Base-by-base conservation (phyloP, 768 basidiomycete genomes). In the Mycena indigotica region DNA sequence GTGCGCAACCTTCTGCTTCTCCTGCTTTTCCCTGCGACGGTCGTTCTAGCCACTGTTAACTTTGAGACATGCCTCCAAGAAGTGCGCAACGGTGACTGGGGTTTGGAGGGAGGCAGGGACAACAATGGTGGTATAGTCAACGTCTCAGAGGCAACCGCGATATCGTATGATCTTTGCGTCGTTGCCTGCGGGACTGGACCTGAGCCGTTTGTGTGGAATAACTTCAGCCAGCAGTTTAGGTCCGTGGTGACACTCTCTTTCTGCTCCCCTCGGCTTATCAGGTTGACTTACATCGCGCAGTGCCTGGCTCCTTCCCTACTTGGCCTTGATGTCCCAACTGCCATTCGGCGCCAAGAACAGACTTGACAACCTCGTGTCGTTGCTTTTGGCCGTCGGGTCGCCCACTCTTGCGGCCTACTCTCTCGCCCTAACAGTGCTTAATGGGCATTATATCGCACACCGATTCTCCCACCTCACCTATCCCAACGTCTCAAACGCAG, bases 381-480 rank as follows among this genome's bases (percentile, higher is more conserved):
- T 69, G 26, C 17, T 78, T 8, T 60, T 78, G 48, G 69, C 75
- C 3, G 58, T 77, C n/a, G 77, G 76, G 2, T 77, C 76, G 1
- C 76, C 76, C 1, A 61, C 61, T 1, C 70, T 77, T 12, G 74
- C 77, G 0, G 74, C 70, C 4, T 77, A 78, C 58, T 77, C 77
- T 2, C 28, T 78, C 10, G 69, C 60, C 28, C 2, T 78, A 24
- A 74, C 77, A 5, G 67, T 74, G 5, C 67, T 76, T 8, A 76
- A 76, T 45, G 57, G 67, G 6, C 62, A 67, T 30, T 76, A 71
- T 70, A 57, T 73, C 50, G 69, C 71, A 2, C 65, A 62, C 25
- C 66, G 61, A 0, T 67, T 67, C 53, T 32, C 67, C n/a, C 53
- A 46, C 3, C 56, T 70, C 16, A 55, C 53, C 19, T 70, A 70